Evolutionary conservation across 495 filamentous ascomycete genomes (phyloP).

Genomic region (Mytilinidion resinicola): DNA sequence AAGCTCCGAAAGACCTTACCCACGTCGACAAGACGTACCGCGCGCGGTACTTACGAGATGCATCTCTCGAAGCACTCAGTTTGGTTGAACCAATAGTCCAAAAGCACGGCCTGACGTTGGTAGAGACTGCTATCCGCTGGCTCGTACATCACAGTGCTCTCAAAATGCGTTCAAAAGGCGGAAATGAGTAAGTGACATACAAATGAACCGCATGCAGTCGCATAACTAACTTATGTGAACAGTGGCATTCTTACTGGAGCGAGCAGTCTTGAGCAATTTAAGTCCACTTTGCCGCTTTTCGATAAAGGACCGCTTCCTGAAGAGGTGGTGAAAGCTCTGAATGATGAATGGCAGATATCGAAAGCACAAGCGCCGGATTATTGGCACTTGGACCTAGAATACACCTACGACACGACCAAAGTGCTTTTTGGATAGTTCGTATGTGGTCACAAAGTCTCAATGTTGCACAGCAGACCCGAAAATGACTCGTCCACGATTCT

Average conservation of each 20-base stretch:
- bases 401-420: too few species aligned
- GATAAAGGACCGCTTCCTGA: slow-evolving; percentile 83
- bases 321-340: slow-evolving; percentile 69
- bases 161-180: background rate
- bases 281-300: slow-evolving; percentile 63
- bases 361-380: slow-evolving; percentile 56
- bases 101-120: background rate
- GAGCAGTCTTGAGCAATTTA: slow-evolving; percentile 63
- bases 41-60: background rate
- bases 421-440: too few species aligned
- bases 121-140: background rate
- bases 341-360: slow-evolving; percentile 59
- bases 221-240: background rate
- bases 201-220: too few species aligned
- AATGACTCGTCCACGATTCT: too few species aligned
- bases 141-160: slow-evolving; percentile 1
- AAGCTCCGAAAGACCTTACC: background rate
- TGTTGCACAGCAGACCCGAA: too few species aligned
- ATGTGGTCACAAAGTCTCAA: too few species aligned
- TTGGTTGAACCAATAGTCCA: background rate
- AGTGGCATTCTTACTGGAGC: slow-evolving; percentile 71
- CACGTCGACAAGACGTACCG: background rate
- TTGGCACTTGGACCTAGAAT: slow-evolving; percentile 53
- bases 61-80: background rate
- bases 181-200: background rate